phyloP scores from a whole-genome alignment of 169 alveolate species.

The Eimeria sp. region DNA sequence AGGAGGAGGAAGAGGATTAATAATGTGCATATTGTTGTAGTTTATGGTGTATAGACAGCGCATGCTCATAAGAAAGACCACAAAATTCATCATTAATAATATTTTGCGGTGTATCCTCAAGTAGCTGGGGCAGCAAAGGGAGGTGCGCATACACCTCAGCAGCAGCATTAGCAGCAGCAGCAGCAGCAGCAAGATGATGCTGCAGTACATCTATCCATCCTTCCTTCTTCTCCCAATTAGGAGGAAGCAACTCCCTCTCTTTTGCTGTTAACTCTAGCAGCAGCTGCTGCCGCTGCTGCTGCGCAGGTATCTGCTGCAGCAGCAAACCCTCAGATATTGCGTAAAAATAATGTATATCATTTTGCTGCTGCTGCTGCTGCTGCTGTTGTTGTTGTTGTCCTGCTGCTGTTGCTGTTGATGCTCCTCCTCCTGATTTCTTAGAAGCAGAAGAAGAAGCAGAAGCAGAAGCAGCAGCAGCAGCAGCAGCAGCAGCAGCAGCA shows the following conservation, averaged over 20 bases:
- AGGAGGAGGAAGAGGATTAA: neutral
- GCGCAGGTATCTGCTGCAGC: slow-evolving; percentile 58
- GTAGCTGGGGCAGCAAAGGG: slow-evolving; percentile 68
- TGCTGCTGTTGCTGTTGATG: too few species aligned
- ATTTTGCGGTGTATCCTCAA: neutral
- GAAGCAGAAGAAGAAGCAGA: neutral
- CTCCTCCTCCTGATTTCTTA: too few species aligned
- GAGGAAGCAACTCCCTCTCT: slow-evolving; percentile 12
- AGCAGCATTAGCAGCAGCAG: slow-evolving; percentile 39
- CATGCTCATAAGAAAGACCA: neutral
- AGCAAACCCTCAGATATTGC: slow-evolving; percentile 32
- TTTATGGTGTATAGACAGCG: neutral
- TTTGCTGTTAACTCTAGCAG: slow-evolving; percentile 9
- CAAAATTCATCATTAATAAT: neutral
- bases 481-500: neutral
- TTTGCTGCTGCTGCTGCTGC: too few species aligned
- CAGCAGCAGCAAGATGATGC: slow-evolving; percentile 52
- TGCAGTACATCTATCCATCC: slow-evolving; percentile 41
- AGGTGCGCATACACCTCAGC: slow-evolving; percentile 61
- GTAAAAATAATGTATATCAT: neutral
- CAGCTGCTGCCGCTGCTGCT: slow-evolving; percentile 73
- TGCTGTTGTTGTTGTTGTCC: too few species aligned
- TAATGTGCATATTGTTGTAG: slow-evolving; percentile 7
- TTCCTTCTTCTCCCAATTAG: slow-evolving; percentile 3
- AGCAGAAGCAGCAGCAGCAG: neutral